A percentile compares a stretch with the other conserved stretches of the same genome.
phyloP scores from a whole-genome alignment of 768 basidiomycete genomes.

The Pisolithus orientalis region DNA sequence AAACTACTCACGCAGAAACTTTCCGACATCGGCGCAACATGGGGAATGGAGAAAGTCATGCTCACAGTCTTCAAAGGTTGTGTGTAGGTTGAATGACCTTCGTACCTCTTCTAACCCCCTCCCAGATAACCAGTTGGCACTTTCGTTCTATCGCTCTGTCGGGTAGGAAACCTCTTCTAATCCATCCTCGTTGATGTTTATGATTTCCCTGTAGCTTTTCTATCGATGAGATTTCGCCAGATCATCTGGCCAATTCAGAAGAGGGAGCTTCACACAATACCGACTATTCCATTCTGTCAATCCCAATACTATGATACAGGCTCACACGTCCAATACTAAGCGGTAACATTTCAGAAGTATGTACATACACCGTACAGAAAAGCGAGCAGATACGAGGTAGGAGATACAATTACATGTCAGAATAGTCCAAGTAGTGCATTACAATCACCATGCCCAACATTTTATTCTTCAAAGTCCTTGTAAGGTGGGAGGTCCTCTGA shows the following conservation, averaged over 20 bases:
- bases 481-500: constrained; percentile 40
- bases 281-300: constrained; percentile 37
- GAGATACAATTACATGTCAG: not conserved
- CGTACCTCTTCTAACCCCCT: constrained; percentile 5
- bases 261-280: constrained; percentile 24
- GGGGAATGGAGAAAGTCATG: constrained; percentile 62
- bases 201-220: constrained; percentile 38
- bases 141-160: constrained; percentile 44
- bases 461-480: constrained; percentile 29
- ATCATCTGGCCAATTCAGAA: constrained; percentile 24
- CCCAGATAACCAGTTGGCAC: constrained; percentile 40
- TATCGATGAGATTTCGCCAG: constrained; percentile 49
- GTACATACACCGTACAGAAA: not conserved
- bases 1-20: constrained; percentile 45
- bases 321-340: not conserved
- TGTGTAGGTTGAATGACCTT: constrained; percentile 2
- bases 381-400: not conserved
- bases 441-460: not conserved
- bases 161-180: constrained; percentile 37
- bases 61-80: constrained; percentile 72
- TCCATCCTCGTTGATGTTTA: not conserved
- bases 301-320: constrained; percentile 4
- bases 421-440: not conserved
- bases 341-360: no score
- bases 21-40: constrained; percentile 41